phyloP scores from a whole-genome alignment of 495 filamentous ascomycete genomes.

The Hyaloscypha finlandica region DNA sequence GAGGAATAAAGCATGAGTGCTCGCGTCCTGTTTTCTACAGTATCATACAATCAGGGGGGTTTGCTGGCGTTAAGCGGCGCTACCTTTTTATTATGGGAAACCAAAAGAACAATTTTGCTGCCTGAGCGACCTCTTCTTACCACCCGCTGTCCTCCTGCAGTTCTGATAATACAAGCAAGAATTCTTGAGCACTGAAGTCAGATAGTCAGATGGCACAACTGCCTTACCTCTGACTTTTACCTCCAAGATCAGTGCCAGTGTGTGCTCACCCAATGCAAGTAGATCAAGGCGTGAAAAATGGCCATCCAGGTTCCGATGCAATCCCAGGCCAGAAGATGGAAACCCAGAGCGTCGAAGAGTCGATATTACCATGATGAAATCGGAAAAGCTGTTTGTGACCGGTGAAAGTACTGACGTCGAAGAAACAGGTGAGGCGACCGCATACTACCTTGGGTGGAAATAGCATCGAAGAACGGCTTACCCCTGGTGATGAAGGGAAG shows the following conservation, averaged over 20 bases:
- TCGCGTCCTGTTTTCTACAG: conserved; percentile 28
- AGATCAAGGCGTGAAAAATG: conserved; percentile 17
- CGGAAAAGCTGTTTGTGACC: conserved; percentile 8
- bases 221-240: conserved; percentile 72
- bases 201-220: conserved; percentile 32
- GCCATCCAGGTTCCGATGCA: conserved; percentile 1
- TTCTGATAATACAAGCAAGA: conserved; percentile 35
- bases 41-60: conserved; percentile 31
- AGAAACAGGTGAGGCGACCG: conserved; percentile 21
- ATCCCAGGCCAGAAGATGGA: conserved; percentile 2
- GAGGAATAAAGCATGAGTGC: conserved; percentile 40
- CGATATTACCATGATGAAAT: conserved; percentile 25
- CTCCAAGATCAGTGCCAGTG: conserved; percentile 41
- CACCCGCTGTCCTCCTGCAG: conserved; percentile 26
- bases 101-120: conserved; percentile 33
- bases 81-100: conserved; percentile 31
- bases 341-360: conserved; percentile 12
- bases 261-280: conserved; percentile 18
- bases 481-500: conserved; percentile 62
- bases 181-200: conserved; percentile 25
- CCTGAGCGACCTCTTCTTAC: conserved; percentile 32
- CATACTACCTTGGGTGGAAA: conserved; percentile 34
- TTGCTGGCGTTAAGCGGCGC: conserved; percentile 33
- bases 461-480: conserved; percentile 56
- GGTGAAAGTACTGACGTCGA: conserved; percentile 11